Evolutionary conservation across 768 basidiomycete genomes (phyloP), one percentile per base, ranked within the genome.

Genomic region (Dendrothele bispora): DNA sequence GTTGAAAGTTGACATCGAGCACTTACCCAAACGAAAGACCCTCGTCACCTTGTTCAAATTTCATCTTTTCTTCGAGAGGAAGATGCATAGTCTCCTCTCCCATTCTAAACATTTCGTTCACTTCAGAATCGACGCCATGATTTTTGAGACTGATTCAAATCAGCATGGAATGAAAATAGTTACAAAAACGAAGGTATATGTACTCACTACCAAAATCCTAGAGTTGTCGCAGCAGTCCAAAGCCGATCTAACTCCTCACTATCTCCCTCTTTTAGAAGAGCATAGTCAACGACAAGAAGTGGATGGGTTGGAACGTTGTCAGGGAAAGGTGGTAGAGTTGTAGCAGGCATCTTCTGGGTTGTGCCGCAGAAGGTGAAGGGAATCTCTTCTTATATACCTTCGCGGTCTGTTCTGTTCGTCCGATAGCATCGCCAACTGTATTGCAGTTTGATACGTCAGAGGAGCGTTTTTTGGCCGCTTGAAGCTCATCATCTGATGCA

Each of bases 161-260:
- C 21, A 11, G 36, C 35, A 12, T 42, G 34, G 32, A n/a, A 24
- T 28, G 14, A n/a, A n/a, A 15, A 21, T 27, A 43, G 17, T 7
- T n/a, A n/a, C n/a, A n/a, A n/a, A 11, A 18, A 39, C 14, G 15
- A 10, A 18, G 39, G 39, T 5, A 39, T 3, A 11, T n/a, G 39
- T 46, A 70, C 73, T 54, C 52, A 74, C 71, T 76, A 78, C 71
- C 75, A 79, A 55, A 78, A 79, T 5, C 77, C 75, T n/a, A 74
- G 60, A 25, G 63, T 57, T 1, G 69, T 75, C 27, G 67, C 71
- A 1, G 75, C 75, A 17, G 60, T 53, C 69, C 70, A 76, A 5
- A 79, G 63, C 20, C 48, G 58, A 20, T 72, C 65, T 14, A 69
- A 60, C 56, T 77, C 75, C 10, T 54, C 37, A n/a, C 54, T 30